Conservation (phyloP, 306 rosid genomes). For the Malus orientalis region DNA sequence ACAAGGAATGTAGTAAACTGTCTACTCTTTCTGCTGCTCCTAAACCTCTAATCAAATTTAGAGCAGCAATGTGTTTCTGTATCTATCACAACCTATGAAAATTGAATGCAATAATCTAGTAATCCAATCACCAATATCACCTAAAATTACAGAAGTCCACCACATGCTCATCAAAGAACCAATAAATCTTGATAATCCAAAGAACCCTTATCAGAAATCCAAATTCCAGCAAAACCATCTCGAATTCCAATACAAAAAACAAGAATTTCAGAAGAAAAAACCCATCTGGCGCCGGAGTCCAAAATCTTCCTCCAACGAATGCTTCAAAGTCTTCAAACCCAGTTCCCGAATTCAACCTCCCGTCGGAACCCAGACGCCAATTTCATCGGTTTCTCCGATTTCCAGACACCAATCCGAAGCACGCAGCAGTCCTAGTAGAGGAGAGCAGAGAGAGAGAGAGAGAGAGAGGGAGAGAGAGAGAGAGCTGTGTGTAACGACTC, state of each 20-base stretch:
- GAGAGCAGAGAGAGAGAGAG: constrained; percentile 7
- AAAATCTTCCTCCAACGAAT: neutral
- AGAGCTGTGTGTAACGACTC: neutral
- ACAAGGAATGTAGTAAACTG: neutral
- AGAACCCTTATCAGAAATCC: constrained; percentile 24
- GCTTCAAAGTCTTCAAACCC: constrained; percentile 24
- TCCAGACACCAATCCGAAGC: constrained; percentile 5
- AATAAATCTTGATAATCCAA: constrained; percentile 15
- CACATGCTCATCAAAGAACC: constrained; percentile 14
- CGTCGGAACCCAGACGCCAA: constrained; percentile 10
- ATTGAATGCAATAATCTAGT: neutral
- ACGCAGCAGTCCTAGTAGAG: neutral
- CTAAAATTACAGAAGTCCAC: constrained; percentile 18
- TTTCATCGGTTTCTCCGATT: constrained; percentile 15
- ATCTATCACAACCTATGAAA: neutral
- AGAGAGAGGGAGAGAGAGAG: neutral
- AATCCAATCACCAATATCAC: constrained; percentile 8
- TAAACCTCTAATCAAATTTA: constrained; percentile 10
- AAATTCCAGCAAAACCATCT: constrained; percentile 9
- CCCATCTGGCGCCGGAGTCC: constrained; percentile 19
- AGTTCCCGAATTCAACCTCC: constrained; percentile 1
- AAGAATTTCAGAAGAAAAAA: constrained; percentile 28
- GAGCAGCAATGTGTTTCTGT: constrained; percentile 16
- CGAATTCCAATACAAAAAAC: constrained; percentile 23
- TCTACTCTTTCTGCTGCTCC: neutral